Conservation (phyloP, 352 stramenopile species). For the Halophytophthora polymorphica region DNA sequence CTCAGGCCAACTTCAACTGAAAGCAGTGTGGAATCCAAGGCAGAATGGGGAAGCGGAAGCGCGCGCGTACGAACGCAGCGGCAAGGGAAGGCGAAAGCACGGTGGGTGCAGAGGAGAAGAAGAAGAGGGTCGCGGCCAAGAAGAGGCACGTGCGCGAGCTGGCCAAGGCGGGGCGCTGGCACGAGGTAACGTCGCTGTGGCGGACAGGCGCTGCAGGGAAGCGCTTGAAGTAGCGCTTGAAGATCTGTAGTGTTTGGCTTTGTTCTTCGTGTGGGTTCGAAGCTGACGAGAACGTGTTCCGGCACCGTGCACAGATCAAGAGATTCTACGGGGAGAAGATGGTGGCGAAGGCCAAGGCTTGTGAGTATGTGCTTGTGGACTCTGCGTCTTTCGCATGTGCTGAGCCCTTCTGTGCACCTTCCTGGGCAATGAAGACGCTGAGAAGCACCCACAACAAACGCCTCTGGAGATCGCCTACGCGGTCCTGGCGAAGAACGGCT, state of each 20-base stretch:
- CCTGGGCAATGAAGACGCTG: slow-evolving; percentile 30
- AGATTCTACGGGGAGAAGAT: slow-evolving; percentile 69
- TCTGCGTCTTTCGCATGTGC: too few species aligned
- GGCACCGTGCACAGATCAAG: slow-evolving; percentile 41
- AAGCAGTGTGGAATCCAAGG: slow-evolving; percentile 24
- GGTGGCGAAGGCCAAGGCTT: slow-evolving; percentile 57
- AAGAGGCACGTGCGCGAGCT: slow-evolving; percentile 77
- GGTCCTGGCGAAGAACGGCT: slow-evolving; percentile 65
- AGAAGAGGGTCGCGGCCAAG: slow-evolving; percentile 46
- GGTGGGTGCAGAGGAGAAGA: slow-evolving; percentile 15
- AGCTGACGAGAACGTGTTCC: background rate
- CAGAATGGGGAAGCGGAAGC: slow-evolving; percentile 11
- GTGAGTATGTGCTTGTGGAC: slow-evolving; percentile 21
- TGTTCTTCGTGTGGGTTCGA: background rate
- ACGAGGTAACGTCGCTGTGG: slow-evolving; percentile 30
- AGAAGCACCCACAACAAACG: slow-evolving; percentile 55
- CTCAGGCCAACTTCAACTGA: slow-evolving; percentile 2
- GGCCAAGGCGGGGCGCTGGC: slow-evolving; percentile 43
- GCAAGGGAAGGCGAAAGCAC: background rate
- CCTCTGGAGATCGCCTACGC: slow-evolving; percentile 60
- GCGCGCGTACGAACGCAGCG: slow-evolving; percentile 2
- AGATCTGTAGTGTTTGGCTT: background rate
- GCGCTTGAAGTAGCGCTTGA: background rate
- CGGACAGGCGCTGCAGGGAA: background rate
- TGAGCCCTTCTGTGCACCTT: too few species aligned